These are phyloP conservation scores for Pezicula neosporulosa DNA, from an alignment of 2,329 filamentous ascomycete species.

Conservation along the genomic window DNA sequence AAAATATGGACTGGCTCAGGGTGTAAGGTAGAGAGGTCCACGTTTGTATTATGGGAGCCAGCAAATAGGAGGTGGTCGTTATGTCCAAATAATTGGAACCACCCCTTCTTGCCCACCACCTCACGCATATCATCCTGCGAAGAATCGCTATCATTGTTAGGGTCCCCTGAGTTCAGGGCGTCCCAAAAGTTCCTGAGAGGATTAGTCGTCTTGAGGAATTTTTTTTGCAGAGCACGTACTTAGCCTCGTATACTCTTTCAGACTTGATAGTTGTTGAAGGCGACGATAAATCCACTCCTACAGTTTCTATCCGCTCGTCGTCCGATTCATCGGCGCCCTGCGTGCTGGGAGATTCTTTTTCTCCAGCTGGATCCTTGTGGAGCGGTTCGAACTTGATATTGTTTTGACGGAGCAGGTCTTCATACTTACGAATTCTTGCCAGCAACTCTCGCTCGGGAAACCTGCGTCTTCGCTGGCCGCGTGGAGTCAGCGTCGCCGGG, in stretches of 20 bases:
- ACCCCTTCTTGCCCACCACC: conserved; percentile 38
- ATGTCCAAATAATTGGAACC: conserved; percentile 37
- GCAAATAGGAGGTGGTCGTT: conserved; percentile 51
- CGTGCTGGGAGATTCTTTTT: conserved; percentile 13
- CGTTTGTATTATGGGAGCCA: conserved; percentile 34
- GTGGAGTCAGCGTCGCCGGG: conserved; percentile 52
- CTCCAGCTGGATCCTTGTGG: conserved; percentile 18
- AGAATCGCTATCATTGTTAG: conserved; percentile 25
- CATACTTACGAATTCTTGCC: conserved; percentile 24
- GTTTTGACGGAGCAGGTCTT: conserved; percentile 24
- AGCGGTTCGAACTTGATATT: conserved; percentile 25
- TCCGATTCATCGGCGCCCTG: conserved; percentile 19
- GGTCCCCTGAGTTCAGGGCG: conserved; percentile 29
- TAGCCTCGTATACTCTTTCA: conserved; percentile 25
- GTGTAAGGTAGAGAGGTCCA: conserved; percentile 47
- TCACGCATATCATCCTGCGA: conserved; percentile 32
- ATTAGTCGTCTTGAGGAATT: conserved; percentile 17
- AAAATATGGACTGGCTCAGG: conserved; percentile 62
- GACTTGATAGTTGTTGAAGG: conserved; percentile 20
- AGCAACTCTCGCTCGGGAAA: conserved; percentile 26
- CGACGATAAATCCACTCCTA: conserved; percentile 16
- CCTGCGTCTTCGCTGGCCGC: conserved; percentile 51
- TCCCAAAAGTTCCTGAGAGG: conserved; percentile 41
- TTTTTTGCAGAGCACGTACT: conserved; percentile 22
- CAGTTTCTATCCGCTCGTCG: conserved; percentile 20